Evolutionary conservation across 306 rosid species (phyloP).

Genomic region (Glycine tomentella): DNA sequence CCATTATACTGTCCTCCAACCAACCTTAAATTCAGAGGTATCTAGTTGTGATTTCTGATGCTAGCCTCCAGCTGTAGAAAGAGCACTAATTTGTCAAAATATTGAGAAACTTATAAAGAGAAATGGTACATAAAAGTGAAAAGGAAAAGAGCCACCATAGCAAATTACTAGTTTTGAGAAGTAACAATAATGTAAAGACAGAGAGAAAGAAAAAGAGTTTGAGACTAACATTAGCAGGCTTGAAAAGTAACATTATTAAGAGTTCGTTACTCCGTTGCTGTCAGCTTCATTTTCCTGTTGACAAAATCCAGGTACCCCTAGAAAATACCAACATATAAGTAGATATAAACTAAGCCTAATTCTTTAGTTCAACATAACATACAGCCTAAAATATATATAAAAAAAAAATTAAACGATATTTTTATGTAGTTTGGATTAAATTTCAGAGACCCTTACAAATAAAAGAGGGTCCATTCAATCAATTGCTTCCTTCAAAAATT

Average conservation of each 20-base stretch:
- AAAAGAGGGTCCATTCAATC: background rate
- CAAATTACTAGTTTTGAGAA: slow-evolving; percentile 23
- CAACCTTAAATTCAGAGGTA: slow-evolving; percentile 29
- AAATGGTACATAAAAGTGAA: slow-evolving; percentile 25
- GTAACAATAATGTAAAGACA: background rate
- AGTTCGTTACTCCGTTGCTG: slow-evolving; percentile 38
- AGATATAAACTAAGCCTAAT: background rate
- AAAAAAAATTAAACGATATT: background rate
- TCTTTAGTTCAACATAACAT: slow-evolving; percentile 8
- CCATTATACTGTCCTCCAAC: slow-evolving; percentile 10
- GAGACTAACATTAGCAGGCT: slow-evolving; percentile 41
- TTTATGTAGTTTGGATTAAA: slow-evolving; percentile 20
- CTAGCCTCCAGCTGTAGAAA: slow-evolving; percentile 40
- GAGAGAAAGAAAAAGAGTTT: background rate
- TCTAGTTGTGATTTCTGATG: slow-evolving; percentile 36
- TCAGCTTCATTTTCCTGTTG: slow-evolving; percentile 60
- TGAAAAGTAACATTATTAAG: slow-evolving; percentile 42
- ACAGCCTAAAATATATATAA: background rate
- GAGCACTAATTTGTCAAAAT: slow-evolving; percentile 22
- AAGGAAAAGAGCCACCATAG: background rate
- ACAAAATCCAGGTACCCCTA: slow-evolving; percentile 86
- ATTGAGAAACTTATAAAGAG: slow-evolving; percentile 19
- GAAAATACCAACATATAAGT: slow-evolving; percentile 35
- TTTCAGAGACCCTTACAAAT: slow-evolving; percentile 17
- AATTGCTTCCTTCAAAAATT: background rate